These are phyloP conservation scores for Scedosporium dehoogii DNA, from an alignment of 2,329 filamentous ascomycete genomes.

Conservation along the genomic window DNA sequence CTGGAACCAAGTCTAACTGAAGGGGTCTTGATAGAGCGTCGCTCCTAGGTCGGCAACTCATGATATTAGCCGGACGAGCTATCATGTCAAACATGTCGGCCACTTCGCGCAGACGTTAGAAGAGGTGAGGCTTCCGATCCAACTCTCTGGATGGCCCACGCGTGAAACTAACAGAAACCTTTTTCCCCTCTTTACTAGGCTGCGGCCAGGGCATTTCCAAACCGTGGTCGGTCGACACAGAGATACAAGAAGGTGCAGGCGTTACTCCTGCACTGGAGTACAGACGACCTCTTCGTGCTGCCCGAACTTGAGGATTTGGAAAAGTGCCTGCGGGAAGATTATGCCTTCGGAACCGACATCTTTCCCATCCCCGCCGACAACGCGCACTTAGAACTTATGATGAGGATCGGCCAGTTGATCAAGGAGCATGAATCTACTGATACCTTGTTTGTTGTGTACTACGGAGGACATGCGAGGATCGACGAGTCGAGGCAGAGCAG, in stretches of 20 bases:
- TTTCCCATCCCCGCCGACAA: constrained; percentile 50
- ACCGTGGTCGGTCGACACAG: constrained; percentile 39
- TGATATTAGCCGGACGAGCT: constrained; percentile 47
- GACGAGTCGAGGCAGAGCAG: constrained; percentile 50
- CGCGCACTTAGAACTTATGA: constrained; percentile 47
- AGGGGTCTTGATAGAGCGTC: constrained; percentile 5
- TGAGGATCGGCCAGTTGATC: constrained; percentile 45
- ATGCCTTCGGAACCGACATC: constrained; percentile 45
- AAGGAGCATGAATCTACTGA: constrained; percentile 45
- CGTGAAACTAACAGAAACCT: not conserved
- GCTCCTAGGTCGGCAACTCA: constrained; percentile 36
- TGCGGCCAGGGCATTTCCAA: constrained; percentile 45
- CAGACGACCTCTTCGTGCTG: constrained; percentile 47
- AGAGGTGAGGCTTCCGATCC: constrained; percentile 32
- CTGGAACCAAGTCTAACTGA: not conserved
- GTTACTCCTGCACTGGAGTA: constrained; percentile 47
- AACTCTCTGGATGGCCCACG: not conserved
- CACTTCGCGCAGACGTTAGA: constrained; percentile 45
- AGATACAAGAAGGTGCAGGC: constrained; percentile 46
- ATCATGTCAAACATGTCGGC: constrained; percentile 46
- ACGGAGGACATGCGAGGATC: constrained; percentile 49
- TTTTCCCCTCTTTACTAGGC: constrained; percentile 27
- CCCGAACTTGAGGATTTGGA: constrained; percentile 48
- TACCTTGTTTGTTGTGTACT: constrained; percentile 48
- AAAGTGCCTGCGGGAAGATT: constrained; percentile 43